Conservation (phyloP, 805 yeast species). For the Allodekkera sacchari region DNA sequence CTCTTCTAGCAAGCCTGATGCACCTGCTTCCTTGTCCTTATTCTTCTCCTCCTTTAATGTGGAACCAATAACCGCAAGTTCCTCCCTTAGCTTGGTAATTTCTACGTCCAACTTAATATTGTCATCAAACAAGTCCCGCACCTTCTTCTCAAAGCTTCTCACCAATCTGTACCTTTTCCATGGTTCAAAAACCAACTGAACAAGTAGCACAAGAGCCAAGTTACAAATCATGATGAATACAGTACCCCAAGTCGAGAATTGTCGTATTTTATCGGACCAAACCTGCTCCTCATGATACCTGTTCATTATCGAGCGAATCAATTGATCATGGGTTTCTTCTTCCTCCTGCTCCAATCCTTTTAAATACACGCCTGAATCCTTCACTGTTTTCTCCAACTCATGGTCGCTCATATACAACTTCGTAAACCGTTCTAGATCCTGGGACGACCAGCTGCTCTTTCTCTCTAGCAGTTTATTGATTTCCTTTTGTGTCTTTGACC, state of each 20-base stretch:
- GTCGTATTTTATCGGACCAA: constrained; percentile 94
- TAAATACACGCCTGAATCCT: constrained; percentile 38
- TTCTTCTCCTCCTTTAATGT: no score
- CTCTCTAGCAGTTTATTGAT: constrained; percentile 83
- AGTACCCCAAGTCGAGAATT: constrained; percentile 96
- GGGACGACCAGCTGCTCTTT: constrained; percentile 71
- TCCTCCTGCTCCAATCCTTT: constrained; percentile 49
- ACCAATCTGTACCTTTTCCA: constrained; percentile 84
- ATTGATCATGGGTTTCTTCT: constrained; percentile 59
- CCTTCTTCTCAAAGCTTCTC: constrained; percentile 74
- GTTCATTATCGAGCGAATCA: constrained; percentile 72
- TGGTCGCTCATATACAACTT: constrained; percentile 76
- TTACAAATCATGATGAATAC: constrained; percentile 84
- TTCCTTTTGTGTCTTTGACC: constrained; percentile 71
- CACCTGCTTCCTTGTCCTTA: no score
- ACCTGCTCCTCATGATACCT: constrained; percentile 95
- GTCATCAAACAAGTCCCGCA: constrained; percentile 43
- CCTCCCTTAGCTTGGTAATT: constrained; percentile 11
- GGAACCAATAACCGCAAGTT: no score
- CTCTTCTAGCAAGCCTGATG: no score
- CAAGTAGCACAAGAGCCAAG: constrained; percentile 64
- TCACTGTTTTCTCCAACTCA: constrained; percentile 53
- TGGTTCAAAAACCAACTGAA: constrained; percentile 87
- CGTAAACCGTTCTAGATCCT: constrained; percentile 80
- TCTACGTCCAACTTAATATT: constrained; percentile 13